A percentile compares a stretch with the other conserved stretches of the same genome.
Evolutionary conservation across 148 eudicot species (phyloP).

Genomic region (Rhododendron molle): DNA sequence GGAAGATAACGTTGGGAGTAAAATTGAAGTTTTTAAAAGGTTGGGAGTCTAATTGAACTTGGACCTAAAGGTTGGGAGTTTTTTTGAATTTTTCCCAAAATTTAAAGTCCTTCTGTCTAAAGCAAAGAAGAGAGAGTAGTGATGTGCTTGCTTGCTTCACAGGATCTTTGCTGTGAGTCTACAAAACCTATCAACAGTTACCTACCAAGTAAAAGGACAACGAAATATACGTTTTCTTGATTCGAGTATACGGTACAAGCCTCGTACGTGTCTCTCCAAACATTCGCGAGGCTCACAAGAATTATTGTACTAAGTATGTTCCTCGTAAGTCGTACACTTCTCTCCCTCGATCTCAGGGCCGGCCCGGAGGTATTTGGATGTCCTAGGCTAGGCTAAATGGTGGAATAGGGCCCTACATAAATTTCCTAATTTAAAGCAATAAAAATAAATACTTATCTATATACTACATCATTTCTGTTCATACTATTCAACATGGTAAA

Average conservation of each 20-base stretch:
- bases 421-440: too few species aligned
- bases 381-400: too few species aligned
- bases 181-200: neutral
- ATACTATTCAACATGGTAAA: too few species aligned
- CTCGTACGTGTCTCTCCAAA: neutral
- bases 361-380: too few species aligned
- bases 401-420: too few species aligned
- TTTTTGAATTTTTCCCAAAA: too few species aligned
- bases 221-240: neutral
- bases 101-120: neutral
- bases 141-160: slow-evolving; percentile 9
- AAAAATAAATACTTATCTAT: too few species aligned
- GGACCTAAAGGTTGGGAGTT: too few species aligned
- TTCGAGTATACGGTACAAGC: neutral
- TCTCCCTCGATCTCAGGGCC: neutral
- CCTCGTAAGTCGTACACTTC: neutral
- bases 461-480: too few species aligned
- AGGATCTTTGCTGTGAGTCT: neutral
- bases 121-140: neutral
- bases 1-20: too few species aligned
- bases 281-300: slow-evolving; percentile 4
- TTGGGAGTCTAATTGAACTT: too few species aligned
- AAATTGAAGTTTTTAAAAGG: too few species aligned
- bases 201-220: neutral
- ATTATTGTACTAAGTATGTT: neutral